phyloP scores from a whole-genome alignment of 2,329 filamentous ascomycete species.

The Calonectria pteridis region DNA sequence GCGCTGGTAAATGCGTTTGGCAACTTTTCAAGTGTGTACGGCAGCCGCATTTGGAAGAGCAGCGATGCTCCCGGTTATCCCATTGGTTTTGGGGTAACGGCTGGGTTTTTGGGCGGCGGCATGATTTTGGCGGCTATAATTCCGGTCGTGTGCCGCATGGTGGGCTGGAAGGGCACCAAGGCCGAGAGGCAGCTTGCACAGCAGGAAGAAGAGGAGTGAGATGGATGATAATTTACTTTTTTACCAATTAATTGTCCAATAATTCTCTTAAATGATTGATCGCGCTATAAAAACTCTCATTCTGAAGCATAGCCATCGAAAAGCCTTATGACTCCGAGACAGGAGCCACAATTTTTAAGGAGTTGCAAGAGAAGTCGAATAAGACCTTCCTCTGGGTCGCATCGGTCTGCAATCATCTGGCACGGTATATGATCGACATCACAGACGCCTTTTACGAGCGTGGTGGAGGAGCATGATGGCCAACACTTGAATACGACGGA shows the following conservation, averaged over 20 bases:
- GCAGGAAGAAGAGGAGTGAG: neutral
- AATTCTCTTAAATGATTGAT: too few relatives aligned
- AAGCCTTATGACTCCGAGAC: too few relatives aligned
- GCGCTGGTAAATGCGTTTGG: constrained; percentile 26
- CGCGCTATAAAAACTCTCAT: too few relatives aligned
- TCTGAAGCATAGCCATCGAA: too few relatives aligned
- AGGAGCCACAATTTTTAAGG: too few relatives aligned
- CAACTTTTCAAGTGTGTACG: constrained; percentile 23
- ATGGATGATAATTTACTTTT: neutral
- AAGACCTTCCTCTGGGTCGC: too few relatives aligned
- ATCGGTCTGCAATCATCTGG: too few relatives aligned
- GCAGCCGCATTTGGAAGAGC: constrained; percentile 24
- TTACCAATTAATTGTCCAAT: neutral
- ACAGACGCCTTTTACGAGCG: too few relatives aligned
- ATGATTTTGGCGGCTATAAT: constrained; percentile 42
- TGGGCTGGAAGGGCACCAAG: constrained; percentile 24
- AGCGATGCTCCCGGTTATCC: constrained; percentile 49
- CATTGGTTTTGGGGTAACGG: constrained; percentile 46
- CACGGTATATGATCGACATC: too few relatives aligned
- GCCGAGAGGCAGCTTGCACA: constrained; percentile 14
- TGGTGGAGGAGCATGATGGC: too few relatives aligned
- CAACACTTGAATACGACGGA: too few relatives aligned
- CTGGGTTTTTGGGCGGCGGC: constrained; percentile 43
- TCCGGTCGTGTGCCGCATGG: constrained; percentile 35
- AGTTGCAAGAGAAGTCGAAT: too few relatives aligned